A percentile compares a stretch with the other conserved stretches of the same genome.
Conservation (phyloP, 768 basidiomycete species). For the Daedaleopsis sinensis region DNA sequence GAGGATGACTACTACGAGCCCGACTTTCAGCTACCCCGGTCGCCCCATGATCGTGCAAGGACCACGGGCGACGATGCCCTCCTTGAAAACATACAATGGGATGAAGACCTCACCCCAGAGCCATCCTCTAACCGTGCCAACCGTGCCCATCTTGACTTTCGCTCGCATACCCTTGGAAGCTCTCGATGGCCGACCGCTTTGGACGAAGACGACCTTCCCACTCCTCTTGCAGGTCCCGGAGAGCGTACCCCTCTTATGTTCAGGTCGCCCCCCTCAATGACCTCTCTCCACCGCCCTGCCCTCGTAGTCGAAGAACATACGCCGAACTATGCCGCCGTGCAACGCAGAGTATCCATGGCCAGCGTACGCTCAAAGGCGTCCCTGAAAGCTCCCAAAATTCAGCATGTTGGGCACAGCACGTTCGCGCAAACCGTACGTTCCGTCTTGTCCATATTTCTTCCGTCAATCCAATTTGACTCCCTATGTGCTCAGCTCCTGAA, state of each 20-base stretch:
- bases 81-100: conserved; percentile 31
- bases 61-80: conserved; percentile 19
- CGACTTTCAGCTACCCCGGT: conserved; percentile 3
- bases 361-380: conserved; percentile 11
- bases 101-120: conserved; percentile 29
- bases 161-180: conserved; percentile 4
- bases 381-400: not conserved
- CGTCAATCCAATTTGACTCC: not conserved
- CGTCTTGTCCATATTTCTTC: not conserved
- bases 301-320: conserved; percentile 1
- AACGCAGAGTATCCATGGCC: conserved; percentile 6
- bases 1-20: conserved; percentile 11
- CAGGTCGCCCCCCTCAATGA: conserved; percentile 13
- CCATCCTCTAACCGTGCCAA: conserved; percentile 14
- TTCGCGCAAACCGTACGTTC: conserved; percentile 69
- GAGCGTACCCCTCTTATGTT: conserved; percentile 28
- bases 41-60: conserved; percentile 9
- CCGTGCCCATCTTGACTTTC: conserved; percentile 12
- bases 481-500: conserved; percentile 75
- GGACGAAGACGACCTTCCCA: conserved; percentile 8
- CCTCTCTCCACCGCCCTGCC: conserved; percentile 11
- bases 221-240: conserved; percentile 10
- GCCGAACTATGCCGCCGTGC: conserved; percentile 10
- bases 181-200: conserved; percentile 2
- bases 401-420: conserved; percentile 61